Evolutionary conservation across 805 yeast genomes (phyloP).

Genomic region (Starmerella stellata): DNA sequence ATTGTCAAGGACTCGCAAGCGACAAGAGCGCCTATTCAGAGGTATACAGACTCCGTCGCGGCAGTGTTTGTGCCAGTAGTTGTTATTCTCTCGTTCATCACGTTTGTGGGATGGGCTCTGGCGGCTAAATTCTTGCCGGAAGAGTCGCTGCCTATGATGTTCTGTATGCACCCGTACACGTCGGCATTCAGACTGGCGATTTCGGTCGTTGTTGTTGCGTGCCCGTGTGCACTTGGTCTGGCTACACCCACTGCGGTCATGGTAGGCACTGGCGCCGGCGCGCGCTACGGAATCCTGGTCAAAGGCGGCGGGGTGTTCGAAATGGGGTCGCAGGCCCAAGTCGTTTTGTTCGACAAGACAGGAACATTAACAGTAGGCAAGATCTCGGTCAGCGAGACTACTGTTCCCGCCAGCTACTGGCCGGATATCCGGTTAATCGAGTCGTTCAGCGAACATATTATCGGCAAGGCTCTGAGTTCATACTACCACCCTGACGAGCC

Average conservation of each 20-base stretch:
- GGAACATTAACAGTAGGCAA: slow-evolving; percentile 84
- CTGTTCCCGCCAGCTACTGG: slow-evolving; percentile 29
- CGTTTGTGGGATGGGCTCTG: slow-evolving; percentile 48
- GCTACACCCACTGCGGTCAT: slow-evolving; percentile 98
- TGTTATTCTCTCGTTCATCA: slow-evolving; percentile 38
- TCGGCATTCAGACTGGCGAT: slow-evolving; percentile 65
- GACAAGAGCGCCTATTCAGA: slow-evolving; percentile 75
- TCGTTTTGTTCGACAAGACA: slow-evolving; percentile 79
- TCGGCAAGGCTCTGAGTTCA: slow-evolving; percentile 46
- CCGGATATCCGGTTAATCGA: slow-evolving; percentile 42
- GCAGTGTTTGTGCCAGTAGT: slow-evolving; percentile 71
- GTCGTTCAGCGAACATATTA: slow-evolving; percentile 66
- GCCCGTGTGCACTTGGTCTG: slow-evolving; percentile 94
- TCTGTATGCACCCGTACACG: slow-evolving; percentile 35
- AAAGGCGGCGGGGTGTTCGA: slow-evolving; percentile 89
- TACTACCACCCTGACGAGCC: slow-evolving; percentile 9
- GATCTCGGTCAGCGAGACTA: slow-evolving; percentile 32
- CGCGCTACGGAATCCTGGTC: slow-evolving; percentile 68
- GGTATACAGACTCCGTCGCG: slow-evolving; percentile 70
- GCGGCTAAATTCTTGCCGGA: slow-evolving; percentile 15
- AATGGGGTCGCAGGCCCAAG: slow-evolving; percentile 41
- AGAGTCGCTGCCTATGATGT: slow-evolving; percentile 30
- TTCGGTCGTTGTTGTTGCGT: slow-evolving; percentile 88
- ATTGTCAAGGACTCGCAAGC: slow-evolving; percentile 82
- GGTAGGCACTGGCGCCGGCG: slow-evolving; percentile 98